A percentile compares a stretch with the other conserved stretches of the same genome.
Conservation (phyloP, 2,329 filamentous ascomycete genomes). For the Aspergillus udagawae region DNA sequence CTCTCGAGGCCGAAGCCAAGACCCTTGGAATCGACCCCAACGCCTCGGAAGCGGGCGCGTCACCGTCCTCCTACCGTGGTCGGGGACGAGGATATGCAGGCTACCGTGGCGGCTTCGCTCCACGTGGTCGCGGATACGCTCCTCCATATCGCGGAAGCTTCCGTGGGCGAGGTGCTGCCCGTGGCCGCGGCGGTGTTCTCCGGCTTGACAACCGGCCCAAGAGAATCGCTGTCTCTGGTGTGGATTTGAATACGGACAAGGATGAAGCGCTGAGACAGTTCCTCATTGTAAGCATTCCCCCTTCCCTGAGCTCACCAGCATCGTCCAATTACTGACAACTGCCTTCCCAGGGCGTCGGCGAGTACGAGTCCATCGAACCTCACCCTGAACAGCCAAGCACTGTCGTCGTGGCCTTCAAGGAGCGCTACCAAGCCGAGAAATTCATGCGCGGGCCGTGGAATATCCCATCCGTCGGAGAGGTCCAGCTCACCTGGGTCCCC, state of each 20-base stretch:
- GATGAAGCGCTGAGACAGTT: slow-evolving; percentile 56
- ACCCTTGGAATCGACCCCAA: slow-evolving; percentile 50
- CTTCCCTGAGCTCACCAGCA: not conserved
- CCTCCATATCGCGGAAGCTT: slow-evolving; percentile 37
- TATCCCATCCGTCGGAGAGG: slow-evolving; percentile 51
- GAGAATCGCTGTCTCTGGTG: slow-evolving; percentile 49
- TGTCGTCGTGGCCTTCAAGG: slow-evolving; percentile 44
- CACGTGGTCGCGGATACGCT: slow-evolving; percentile 41
- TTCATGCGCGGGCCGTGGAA: slow-evolving; percentile 46
- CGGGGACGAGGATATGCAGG: slow-evolving; percentile 31
- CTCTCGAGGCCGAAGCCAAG: slow-evolving; percentile 53
- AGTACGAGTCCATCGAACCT: slow-evolving; percentile 44
- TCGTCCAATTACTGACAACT: slow-evolving; percentile 18
- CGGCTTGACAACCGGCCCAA: slow-evolving; percentile 57
- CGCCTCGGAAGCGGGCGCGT: slow-evolving; percentile 23
- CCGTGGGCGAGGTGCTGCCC: slow-evolving; percentile 41
- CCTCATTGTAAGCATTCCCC: slow-evolving; percentile 43
- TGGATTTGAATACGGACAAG: slow-evolving; percentile 44
- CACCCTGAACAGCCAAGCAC: slow-evolving; percentile 38
- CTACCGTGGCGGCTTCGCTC: slow-evolving; percentile 37
- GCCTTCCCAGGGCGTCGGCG: slow-evolving; percentile 40
- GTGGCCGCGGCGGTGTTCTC: slow-evolving; percentile 48
- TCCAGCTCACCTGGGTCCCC: slow-evolving; percentile 54
- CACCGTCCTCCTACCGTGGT: slow-evolving; percentile 29
- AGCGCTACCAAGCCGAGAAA: slow-evolving; percentile 52